Conservation (phyloP, 2,329 filamentous ascomycete species). For the Fusarium redolens region DNA sequence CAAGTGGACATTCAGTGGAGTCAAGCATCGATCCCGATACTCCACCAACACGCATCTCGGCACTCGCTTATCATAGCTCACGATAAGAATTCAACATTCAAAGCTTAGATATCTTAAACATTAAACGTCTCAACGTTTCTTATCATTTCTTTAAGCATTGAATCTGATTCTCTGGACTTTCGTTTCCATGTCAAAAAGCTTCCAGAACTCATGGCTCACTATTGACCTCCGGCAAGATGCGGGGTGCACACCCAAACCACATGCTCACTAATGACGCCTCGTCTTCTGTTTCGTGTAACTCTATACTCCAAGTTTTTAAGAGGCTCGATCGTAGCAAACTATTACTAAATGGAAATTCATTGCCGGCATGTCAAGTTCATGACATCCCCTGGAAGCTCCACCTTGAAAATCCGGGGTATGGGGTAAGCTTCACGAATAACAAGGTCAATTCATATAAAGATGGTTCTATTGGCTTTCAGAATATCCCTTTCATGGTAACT, state of each 20-base stretch:
- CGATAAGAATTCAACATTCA: not conserved
- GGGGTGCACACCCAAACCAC: not conserved
- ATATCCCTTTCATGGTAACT: too few species aligned
- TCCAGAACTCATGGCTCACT: not conserved
- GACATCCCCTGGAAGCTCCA: not conserved
- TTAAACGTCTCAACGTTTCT: not conserved
- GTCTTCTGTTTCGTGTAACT: not conserved
- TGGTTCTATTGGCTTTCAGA: too few species aligned
- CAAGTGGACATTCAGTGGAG: not conserved
- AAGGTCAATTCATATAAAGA: not conserved
- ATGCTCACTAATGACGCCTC: slow-evolving; percentile 1
- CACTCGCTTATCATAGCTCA: not conserved
- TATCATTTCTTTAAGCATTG: not conserved
- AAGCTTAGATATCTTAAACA: not conserved
- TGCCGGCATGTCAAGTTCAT: not conserved
- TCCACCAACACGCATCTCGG: slow-evolving; percentile 3
- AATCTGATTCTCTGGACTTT: too few species aligned
- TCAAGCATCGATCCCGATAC: not conserved
- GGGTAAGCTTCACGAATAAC: not conserved
- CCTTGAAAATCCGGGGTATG: slow-evolving; percentile 1
- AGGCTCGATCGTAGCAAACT: not conserved
- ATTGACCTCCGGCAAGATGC: not conserved
- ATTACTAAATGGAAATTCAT: slow-evolving; percentile 3
- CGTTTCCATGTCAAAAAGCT: not conserved
- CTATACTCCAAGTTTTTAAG: not conserved